Evolutionary conservation across 257 asterid species (phyloP).

Genomic region (Penstemon barbatus): DNA sequence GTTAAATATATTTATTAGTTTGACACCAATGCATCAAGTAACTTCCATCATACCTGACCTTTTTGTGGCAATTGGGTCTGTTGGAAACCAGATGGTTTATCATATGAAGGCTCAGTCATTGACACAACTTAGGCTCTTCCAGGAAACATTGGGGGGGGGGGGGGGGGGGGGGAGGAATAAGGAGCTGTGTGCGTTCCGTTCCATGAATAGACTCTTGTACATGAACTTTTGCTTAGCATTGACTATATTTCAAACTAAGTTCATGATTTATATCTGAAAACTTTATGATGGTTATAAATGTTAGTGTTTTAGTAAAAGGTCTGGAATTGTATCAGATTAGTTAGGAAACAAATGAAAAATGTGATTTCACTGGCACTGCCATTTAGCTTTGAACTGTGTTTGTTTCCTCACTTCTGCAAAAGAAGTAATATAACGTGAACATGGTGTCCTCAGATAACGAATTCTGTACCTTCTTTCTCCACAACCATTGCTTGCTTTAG

Average conservation of each 20-base stretch:
- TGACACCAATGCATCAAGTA: neutral
- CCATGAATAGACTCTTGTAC: neutral
- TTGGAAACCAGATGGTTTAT: neutral
- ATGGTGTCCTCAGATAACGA: neutral
- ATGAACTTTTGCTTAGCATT: neutral
- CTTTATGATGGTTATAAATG: neutral
- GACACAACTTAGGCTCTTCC: neutral
- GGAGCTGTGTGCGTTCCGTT: too few species aligned
- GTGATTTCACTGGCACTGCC: neutral
- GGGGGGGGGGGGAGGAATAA: too few species aligned
- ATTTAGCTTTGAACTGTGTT: neutral
- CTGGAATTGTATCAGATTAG: neutral
- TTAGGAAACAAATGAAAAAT: neutral
- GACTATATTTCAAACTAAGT: neutral
- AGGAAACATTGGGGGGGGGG: neutral
- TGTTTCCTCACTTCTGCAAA: neutral
- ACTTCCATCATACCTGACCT: conserved; percentile 2
- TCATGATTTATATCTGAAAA: neutral
- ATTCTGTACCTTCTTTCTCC: neutral
- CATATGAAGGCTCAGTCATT: neutral
- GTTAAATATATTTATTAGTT: conserved; percentile 1
- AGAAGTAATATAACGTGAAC: neutral
- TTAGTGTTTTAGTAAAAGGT: neutral
- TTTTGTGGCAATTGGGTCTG: neutral
- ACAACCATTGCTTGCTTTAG: conserved; percentile 3